phyloP scores from a whole-genome alignment of 2,329 filamentous ascomycete species.

The Ceratocystis huliohia region DNA sequence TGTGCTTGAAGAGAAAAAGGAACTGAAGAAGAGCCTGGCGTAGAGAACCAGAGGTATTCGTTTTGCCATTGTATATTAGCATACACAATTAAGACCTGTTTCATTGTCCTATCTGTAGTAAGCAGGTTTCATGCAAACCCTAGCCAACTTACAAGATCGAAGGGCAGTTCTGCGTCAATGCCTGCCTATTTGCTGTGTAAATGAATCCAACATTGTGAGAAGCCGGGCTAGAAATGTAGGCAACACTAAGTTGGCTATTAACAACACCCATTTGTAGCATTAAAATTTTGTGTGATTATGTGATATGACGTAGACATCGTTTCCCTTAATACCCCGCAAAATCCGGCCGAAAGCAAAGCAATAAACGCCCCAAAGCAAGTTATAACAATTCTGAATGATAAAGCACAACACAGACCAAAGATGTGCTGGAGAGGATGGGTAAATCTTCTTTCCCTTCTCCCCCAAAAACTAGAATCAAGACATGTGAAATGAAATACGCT shows the following conservation, averaged over 20 bases:
- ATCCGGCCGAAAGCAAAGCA: constrained; percentile 8
- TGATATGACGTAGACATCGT: constrained; percentile 15
- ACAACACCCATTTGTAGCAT: not conserved
- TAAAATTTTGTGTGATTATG: constrained; percentile 1
- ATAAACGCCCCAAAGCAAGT: constrained; percentile 7
- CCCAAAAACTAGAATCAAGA: not conserved
- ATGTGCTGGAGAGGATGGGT: constrained; percentile 2
- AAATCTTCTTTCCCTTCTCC: too few relatives aligned
- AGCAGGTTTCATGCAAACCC: not conserved
- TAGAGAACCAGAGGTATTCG: constrained; percentile 23
- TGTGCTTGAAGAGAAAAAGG: constrained; percentile 48
- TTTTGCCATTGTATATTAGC: constrained; percentile 17
- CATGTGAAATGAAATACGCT: not conserved
- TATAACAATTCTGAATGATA: not conserved
- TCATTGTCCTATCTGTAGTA: not conserved
- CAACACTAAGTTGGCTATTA: not conserved
- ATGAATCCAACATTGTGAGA: not conserved
- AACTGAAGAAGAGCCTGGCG: constrained; percentile 43
- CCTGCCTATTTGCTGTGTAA: too few relatives aligned
- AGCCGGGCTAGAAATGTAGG: not conserved
- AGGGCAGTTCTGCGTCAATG: too few relatives aligned
- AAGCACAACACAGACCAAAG: not conserved
- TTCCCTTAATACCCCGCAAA: not conserved
- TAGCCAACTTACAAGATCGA: not conserved
- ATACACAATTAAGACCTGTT: not conserved